Evolutionary conservation across 192 early-diverging fungal species (phyloP).

Genomic region (Haplosporangium gracile): DNA sequence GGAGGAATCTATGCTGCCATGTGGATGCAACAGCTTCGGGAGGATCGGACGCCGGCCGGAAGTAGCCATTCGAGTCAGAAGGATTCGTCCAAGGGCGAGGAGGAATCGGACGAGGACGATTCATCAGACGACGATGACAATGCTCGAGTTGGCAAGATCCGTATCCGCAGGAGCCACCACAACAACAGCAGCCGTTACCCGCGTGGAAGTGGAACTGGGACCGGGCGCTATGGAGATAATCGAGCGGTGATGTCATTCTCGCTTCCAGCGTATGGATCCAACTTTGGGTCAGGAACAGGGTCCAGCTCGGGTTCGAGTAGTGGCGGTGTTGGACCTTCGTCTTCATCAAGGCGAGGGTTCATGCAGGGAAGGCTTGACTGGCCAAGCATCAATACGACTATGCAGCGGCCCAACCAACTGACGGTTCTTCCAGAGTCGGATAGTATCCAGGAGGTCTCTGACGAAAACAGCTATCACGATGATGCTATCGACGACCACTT

Average conservation of each 20-base stretch:
- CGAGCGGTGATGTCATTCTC: constrained; percentile 45
- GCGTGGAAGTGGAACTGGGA: not conserved
- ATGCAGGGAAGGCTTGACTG: constrained; percentile 15
- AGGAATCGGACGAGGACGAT: constrained; percentile 32
- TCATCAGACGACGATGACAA: constrained; percentile 29
- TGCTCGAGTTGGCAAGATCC: constrained; percentile 10
- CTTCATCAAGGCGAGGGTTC: not conserved
- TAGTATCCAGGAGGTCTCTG: constrained; percentile 26
- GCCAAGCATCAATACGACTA: not conserved
- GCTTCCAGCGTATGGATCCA: constrained; percentile 25
- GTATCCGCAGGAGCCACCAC: constrained; percentile 20
- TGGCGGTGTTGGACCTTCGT: not conserved
- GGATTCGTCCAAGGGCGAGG: constrained; percentile 53
- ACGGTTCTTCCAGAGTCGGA: constrained; percentile 10
- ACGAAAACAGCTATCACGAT: constrained; percentile 16
- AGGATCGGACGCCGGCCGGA: constrained; percentile 20
- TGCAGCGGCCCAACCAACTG: not conserved
- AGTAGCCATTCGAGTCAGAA: constrained; percentile 52
- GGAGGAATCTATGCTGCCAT: constrained; percentile 83
- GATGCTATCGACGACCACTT: not conserved
- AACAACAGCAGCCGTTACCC: constrained; percentile 20
- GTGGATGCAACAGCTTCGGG: constrained; percentile 77
- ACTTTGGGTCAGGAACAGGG: constrained; percentile 16
- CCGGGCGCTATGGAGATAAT: not conserved
- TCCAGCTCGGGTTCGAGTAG: constrained; percentile 5